Evolutionary conservation across 1,139 yeast genomes (phyloP), one percentile per base, ranked within the genome.

Genomic region (Williopsis jadinii): DNA sequence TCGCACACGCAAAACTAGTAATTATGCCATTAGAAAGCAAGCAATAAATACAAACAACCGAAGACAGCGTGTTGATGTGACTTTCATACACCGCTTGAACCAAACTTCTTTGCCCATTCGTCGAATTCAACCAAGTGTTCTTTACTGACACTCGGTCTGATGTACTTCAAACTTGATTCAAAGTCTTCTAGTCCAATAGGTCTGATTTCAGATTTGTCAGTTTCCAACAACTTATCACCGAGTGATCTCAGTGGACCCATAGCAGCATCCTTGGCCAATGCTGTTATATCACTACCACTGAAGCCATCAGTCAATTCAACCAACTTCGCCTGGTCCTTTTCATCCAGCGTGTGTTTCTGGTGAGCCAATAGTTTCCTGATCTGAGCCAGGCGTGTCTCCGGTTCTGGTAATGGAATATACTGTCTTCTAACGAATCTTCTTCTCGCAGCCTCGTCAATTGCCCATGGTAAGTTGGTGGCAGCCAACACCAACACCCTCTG

Each of bases 391-490:
- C 98, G 67, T 0, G 97, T 88, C 51, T 83, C 88, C 10, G 71
- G 73, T 60, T 92, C 98, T 0, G 98, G 98, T 42, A 92, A 67
- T 3, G 98, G 98, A 42, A 92, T 92, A 61, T 92, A 90, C 59
- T 88, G 97, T 42, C 97, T 70, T 50, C 95, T 74, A 6, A 86
- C 96, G 66, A 92, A 92, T 53, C 98, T 74, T 60, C 98, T 75
- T 55, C 98, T 70, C 0, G 98, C 99, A 3, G 98, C 98, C 60
- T 94, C 98, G 63, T 92, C 99, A 48, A 92, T 90, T 3, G 88
- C 84, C 99, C 99, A 92, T 0, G 99, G 99, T 50, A 92, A 64
- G 60, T 92, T 92, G 0, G 99, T 92, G 1, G 98, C 98, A 0
- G 97, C 98, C 33, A 92, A 67, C 4, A 92, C 95, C 29, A 92